These are phyloP conservation scores for Salix caprea DNA, from an alignment of 345 rosid genomes.

Conservation along the genomic window DNA sequence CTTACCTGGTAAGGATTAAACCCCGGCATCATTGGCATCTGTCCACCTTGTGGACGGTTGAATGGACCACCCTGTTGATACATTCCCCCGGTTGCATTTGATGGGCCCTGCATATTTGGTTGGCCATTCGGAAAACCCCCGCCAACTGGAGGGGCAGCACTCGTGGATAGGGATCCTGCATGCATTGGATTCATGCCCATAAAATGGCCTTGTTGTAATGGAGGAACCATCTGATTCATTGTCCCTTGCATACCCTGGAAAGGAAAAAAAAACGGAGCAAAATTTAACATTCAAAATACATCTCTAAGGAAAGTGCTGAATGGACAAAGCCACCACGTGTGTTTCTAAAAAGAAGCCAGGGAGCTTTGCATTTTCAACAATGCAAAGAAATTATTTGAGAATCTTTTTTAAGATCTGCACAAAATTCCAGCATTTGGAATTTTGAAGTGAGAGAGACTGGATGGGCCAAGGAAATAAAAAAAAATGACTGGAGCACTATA, in stretches of 20 bases:
- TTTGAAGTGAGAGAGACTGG: constrained; percentile 2
- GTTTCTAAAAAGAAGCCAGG: background rate
- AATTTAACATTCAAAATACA: background rate
- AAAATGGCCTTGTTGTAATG: constrained; percentile 73
- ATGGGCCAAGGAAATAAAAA: background rate
- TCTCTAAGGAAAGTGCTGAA: background rate
- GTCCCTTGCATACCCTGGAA: constrained; percentile 80
- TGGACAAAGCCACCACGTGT: background rate
- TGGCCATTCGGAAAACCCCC: constrained; percentile 54
- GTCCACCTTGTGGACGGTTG: constrained; percentile 72
- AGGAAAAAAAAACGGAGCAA: background rate
- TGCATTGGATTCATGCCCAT: constrained; percentile 77
- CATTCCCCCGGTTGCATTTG: constrained; percentile 46
- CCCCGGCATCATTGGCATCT: constrained; percentile 80
- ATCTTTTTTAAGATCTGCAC: background rate
- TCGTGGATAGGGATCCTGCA: constrained; percentile 46
- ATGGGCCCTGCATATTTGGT: constrained; percentile 75
- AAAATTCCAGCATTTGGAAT: background rate
- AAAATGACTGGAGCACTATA: background rate
- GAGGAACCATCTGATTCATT: constrained; percentile 72
- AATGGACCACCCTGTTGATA: constrained; percentile 70
- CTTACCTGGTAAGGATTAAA: constrained; percentile 82
- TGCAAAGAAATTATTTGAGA: background rate
- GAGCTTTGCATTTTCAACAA: background rate
- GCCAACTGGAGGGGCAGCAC: constrained; percentile 52